phyloP scores from a whole-genome alignment of 305 asterid species.

The Fraxinus nigra region DNA sequence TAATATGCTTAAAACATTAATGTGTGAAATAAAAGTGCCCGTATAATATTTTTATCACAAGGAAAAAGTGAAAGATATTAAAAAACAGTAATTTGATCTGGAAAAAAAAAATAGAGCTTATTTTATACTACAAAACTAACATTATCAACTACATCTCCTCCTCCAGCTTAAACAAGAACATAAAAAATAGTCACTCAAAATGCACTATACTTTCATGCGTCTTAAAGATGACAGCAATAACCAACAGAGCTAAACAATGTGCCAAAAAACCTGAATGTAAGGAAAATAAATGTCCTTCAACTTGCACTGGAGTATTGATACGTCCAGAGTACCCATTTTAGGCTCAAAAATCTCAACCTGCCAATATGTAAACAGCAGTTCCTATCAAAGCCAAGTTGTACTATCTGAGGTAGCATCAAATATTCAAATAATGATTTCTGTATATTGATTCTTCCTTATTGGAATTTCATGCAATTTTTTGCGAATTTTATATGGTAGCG shows the following conservation, averaged over 20 bases:
- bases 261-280: conserved; percentile 63
- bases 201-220: neutral
- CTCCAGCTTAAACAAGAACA: neutral
- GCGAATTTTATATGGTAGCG: neutral
- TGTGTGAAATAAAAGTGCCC: neutral
- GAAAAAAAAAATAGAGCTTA: neutral
- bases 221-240: neutral
- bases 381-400: neutral
- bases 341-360: conserved; percentile 68
- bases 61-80: neutral
- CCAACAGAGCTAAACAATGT: conserved; percentile 3
- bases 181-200: neutral
- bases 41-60: neutral
- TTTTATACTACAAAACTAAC: neutral
- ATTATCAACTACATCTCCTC: neutral
- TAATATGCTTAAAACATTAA: neutral
- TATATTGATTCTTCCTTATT: neutral
- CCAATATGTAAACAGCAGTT: conserved; percentile 12
- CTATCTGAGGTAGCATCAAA: neutral
- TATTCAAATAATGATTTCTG: neutral
- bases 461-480: neutral
- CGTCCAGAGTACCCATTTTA: conserved; percentile 24
- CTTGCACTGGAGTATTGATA: conserved; percentile 33
- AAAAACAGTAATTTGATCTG: neutral
- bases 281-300: conserved; percentile 86